A percentile compares a stretch with the other conserved stretches of the same genome.
Conservation (phyloP, 2,329 filamentous ascomycete genomes). For the Neonectria neomacrospora region DNA sequence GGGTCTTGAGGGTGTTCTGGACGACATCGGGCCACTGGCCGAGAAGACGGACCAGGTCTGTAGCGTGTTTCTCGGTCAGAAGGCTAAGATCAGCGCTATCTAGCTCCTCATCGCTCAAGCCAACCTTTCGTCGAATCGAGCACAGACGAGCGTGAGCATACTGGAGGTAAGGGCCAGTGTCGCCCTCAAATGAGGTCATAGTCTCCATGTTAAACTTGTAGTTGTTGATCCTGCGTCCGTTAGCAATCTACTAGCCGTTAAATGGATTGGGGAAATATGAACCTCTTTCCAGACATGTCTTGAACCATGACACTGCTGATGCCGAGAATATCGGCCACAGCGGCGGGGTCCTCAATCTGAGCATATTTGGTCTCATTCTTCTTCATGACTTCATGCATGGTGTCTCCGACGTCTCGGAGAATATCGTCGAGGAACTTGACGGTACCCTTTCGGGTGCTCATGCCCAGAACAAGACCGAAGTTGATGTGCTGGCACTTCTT, state of each 20-base stretch:
- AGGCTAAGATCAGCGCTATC: constrained; percentile 72
- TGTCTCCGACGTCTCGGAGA: constrained; percentile 78
- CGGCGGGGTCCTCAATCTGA: constrained; percentile 85
- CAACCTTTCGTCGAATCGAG: constrained; percentile 69
- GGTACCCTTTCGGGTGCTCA: constrained; percentile 77
- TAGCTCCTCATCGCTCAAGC: constrained; percentile 67
- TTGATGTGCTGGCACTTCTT: constrained; percentile 78
- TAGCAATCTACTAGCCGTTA: not conserved
- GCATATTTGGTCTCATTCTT: constrained; percentile 91
- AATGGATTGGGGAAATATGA: constrained; percentile 40
- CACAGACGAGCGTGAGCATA: constrained; percentile 81
- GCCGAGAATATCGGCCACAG: constrained; percentile 86
- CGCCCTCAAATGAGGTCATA: constrained; percentile 87
- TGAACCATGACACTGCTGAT: constrained; percentile 98
- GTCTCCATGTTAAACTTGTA: constrained; percentile 81
- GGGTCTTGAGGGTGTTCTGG: constrained; percentile 83
- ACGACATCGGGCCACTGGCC: constrained; percentile 88
- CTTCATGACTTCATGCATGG: constrained; percentile 98
- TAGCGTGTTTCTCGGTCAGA: constrained; percentile 76
- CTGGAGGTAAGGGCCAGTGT: constrained; percentile 87
- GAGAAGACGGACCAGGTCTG: constrained; percentile 79
- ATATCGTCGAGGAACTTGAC: constrained; percentile 72
- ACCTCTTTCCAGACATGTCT: constrained; percentile 96
- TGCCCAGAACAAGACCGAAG: constrained; percentile 77
- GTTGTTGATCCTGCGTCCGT: constrained; percentile 65